A percentile compares a stretch with the other conserved stretches of the same genome.
Evolutionary conservation across 1,284 basidiomycete genomes (phyloP).

Genomic region (Malassezia pachydermatis): DNA sequence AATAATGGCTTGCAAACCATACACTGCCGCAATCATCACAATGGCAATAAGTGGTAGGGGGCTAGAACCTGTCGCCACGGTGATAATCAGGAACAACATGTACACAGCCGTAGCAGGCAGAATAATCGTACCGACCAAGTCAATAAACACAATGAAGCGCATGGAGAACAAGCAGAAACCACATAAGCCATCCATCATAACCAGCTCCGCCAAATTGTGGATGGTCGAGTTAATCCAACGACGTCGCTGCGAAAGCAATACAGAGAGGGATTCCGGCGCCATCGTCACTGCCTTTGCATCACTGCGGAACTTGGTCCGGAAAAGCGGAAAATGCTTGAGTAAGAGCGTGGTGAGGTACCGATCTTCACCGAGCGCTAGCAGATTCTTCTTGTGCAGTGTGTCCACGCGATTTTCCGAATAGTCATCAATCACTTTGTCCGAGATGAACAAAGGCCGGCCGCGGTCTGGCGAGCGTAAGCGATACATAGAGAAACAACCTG

Average conservation of each 20-base stretch:
- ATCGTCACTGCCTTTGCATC: slow-evolving; percentile 67
- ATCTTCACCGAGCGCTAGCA: slow-evolving; percentile 94
- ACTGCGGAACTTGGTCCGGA: slow-evolving; percentile 82
- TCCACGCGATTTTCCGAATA: slow-evolving; percentile 94
- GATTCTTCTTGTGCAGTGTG: slow-evolving; percentile 77
- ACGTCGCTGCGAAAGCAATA: slow-evolving; percentile 89
- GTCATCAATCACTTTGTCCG: slow-evolving; percentile 78
- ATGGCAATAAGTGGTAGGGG: slow-evolving; percentile 57
- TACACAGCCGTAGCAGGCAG: slow-evolving; percentile 79
- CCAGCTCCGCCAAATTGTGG: slow-evolving; percentile 85
- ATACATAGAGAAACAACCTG: slow-evolving; percentile 54
- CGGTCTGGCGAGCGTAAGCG: slow-evolving; percentile 45
- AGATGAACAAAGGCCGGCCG: slow-evolving; percentile 51
- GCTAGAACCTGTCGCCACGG: slow-evolving; percentile 31
- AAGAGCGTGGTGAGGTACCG: slow-evolving; percentile 90
- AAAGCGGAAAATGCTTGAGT: slow-evolving; percentile 56
- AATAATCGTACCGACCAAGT: slow-evolving; percentile 65
- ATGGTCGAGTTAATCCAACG: slow-evolving; percentile 99
- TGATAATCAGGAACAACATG: slow-evolving; percentile 53
- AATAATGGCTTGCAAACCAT: slow-evolving; percentile 56
- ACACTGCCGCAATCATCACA: slow-evolving; percentile 83
- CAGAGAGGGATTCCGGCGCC: slow-evolving; percentile 66
- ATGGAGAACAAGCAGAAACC: slow-evolving; percentile 88
- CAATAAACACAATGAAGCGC: slow-evolving; percentile 95
- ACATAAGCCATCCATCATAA: slow-evolving; percentile 84